A percentile compares a stretch with the other conserved stretches of the same genome.
Conservation (phyloP, 306 rosid genomes). For the Hippophae rhamnoides region DNA sequence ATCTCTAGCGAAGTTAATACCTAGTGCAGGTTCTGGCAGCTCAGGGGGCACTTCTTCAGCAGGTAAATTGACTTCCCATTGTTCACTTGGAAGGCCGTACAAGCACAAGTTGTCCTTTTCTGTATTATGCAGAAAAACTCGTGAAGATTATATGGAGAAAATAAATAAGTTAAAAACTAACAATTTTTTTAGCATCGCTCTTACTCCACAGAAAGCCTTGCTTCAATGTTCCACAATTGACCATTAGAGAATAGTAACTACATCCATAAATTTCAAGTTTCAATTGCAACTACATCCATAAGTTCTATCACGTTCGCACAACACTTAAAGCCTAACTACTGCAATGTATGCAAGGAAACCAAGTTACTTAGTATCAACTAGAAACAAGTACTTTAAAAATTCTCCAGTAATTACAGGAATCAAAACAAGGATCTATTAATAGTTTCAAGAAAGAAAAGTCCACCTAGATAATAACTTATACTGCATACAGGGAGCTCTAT, state of each 20-base stretch:
- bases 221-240: no score
- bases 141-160: slow-evolving; percentile 6
- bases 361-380: no score
- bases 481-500: not conserved
- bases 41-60: slow-evolving; percentile 98
- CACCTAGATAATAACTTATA: not conserved
- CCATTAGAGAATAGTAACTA: no score
- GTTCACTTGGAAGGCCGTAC: slow-evolving; percentile 80
- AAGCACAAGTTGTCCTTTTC: slow-evolving; percentile 92
- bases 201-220: no score
- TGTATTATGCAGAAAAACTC: slow-evolving; percentile 27
- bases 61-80: slow-evolving; percentile 95
- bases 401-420: no score
- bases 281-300: no score
- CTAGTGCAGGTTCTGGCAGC: slow-evolving; percentile 90
- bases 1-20: slow-evolving; percentile 91
- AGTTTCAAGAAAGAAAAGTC: not conserved
- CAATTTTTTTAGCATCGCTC: no score
- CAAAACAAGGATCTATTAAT: not conserved
- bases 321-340: no score
- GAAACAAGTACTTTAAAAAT: no score
- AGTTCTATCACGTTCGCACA: no score
- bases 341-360: no score
- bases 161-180: not conserved
- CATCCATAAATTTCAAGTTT: no score